Evolutionary conservation across 2,329 filamentous ascomycete genomes (phyloP).

Genomic region (Neofusicoccum parvum): DNA sequence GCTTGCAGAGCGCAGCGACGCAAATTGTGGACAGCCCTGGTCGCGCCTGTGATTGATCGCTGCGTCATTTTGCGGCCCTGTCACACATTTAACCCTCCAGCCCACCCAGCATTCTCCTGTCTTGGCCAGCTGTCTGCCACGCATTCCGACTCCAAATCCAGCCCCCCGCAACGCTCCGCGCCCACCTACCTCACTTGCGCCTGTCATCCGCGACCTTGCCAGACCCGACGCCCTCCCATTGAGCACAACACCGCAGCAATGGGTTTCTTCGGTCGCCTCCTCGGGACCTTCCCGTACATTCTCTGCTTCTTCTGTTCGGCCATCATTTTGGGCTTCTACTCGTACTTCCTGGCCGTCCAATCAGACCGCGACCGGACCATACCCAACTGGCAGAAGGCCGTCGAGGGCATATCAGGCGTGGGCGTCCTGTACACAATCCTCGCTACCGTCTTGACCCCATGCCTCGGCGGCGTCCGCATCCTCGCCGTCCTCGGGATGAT

Average conservation of each 20-base stretch:
- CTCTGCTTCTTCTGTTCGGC: constrained; percentile 73
- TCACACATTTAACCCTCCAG: constrained; percentile 14
- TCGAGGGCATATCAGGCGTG: constrained; percentile 71
- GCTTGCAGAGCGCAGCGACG: constrained; percentile 1
- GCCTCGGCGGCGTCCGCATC: constrained; percentile 72
- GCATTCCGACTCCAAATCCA: not conserved
- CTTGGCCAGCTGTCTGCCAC: constrained; percentile 3
- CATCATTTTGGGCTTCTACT: constrained; percentile 74
- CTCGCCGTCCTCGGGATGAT: constrained; percentile 74
- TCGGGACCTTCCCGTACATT: constrained; percentile 71
- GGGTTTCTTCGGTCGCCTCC: constrained; percentile 56
- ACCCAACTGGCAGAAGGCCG: constrained; percentile 67
- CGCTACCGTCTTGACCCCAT: constrained; percentile 76
- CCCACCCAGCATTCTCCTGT: not conserved
- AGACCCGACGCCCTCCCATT: not conserved
- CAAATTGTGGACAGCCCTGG: constrained; percentile 7
- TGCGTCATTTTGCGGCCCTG: constrained; percentile 15
- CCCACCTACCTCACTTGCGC: not conserved
- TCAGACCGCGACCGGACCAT: constrained; percentile 66
- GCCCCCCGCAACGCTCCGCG: not conserved
- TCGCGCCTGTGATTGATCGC: constrained; percentile 10
- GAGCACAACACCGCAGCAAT: constrained; percentile 2
- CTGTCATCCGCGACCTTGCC: not conserved
- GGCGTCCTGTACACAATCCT: constrained; percentile 74
- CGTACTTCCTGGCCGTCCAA: constrained; percentile 80